Evolutionary conservation across 2,329 filamentous ascomycete species (phyloP).

Genomic region (Emmonsiellopsis sp.): DNA sequence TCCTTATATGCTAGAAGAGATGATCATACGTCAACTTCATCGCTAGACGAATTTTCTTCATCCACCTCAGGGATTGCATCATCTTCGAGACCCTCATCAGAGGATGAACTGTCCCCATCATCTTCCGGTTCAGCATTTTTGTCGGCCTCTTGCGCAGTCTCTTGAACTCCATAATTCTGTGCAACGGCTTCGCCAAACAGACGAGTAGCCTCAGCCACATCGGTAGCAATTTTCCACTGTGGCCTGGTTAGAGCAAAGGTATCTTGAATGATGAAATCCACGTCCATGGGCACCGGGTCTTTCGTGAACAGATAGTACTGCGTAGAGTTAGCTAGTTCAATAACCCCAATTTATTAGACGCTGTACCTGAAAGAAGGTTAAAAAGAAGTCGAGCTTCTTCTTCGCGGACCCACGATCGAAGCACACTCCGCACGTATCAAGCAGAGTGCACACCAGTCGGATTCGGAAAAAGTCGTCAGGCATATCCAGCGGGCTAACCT

Average conservation of each 20-base stretch:
- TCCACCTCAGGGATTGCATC: slow-evolving; percentile 45
- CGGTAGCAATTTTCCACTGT: slow-evolving; percentile 80
- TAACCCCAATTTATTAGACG: not conserved
- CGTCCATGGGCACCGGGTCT: slow-evolving; percentile 83
- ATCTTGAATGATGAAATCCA: slow-evolving; percentile 93
- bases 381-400: slow-evolving; percentile 96
- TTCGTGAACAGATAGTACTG: slow-evolving; percentile 92
- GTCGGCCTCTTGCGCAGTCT: slow-evolving; percentile 59
- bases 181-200: slow-evolving; percentile 81
- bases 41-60: slow-evolving; percentile 44
- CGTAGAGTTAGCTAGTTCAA: slow-evolving; percentile 10
- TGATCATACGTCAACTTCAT: slow-evolving; percentile 35
- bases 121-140: slow-evolving; percentile 64
- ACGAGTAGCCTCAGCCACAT: slow-evolving; percentile 71
- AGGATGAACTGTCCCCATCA: slow-evolving; percentile 57
- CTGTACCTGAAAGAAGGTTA: slow-evolving; percentile 78
- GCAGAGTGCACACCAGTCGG: slow-evolving; percentile 73
- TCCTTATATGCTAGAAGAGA: not conserved
- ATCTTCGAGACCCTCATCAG: slow-evolving; percentile 66
- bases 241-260: slow-evolving; percentile 76
- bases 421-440: slow-evolving; percentile 93
- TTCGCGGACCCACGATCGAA: slow-evolving; percentile 88
- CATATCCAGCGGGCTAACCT: slow-evolving; percentile 67
- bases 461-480: slow-evolving; percentile 96
- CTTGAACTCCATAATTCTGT: slow-evolving; percentile 75